Percentiles rank a stretch among this genome's conserved stretches.
These are phyloP conservation scores for Solanum sitiens DNA, from an alignment of 257 asterid species.

Conservation along the genomic window DNA sequence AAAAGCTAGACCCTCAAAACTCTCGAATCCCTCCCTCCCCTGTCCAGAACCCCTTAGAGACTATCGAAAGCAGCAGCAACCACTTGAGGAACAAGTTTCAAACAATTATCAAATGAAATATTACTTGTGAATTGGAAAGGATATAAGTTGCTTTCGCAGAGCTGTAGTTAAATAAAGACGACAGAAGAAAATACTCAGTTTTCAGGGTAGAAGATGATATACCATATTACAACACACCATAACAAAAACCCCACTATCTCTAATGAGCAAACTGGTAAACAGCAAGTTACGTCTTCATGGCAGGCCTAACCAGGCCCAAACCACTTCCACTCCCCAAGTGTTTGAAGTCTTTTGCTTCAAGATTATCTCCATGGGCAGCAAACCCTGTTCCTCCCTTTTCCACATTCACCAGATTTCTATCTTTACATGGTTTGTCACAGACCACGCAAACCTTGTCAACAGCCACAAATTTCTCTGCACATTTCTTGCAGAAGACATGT, in stretches of 20 bases:
- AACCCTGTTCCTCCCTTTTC: slow-evolving; percentile 96
- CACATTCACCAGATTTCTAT: slow-evolving; percentile 49
- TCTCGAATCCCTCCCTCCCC: no score
- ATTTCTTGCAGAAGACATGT: slow-evolving; percentile 90
- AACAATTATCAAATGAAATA: not conserved
- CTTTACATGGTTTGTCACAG: slow-evolving; percentile 82
- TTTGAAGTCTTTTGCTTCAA: slow-evolving; percentile 87
- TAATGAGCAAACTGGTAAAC: not conserved
- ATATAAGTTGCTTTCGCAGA: not conserved
- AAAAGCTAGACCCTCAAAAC: no score
- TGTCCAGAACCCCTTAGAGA: no score
- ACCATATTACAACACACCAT: not conserved
- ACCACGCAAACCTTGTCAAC: slow-evolving; percentile 81
- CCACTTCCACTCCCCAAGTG: slow-evolving; percentile 96
- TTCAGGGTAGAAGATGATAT: not conserved
- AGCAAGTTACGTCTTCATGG: slow-evolving; percentile 52
- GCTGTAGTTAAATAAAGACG: not conserved
- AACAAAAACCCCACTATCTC: not conserved
- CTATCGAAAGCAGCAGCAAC: not conserved
- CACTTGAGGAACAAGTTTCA: not conserved
- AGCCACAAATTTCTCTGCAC: slow-evolving; percentile 67
- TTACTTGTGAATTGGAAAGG: not conserved
- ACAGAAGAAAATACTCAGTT: not conserved
- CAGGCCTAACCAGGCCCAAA: slow-evolving; percentile 85
- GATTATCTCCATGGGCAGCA: slow-evolving; percentile 86